Evolutionary conservation across 148 eudicot species (phyloP).

Genomic region (Talinum fruticosum): DNA sequence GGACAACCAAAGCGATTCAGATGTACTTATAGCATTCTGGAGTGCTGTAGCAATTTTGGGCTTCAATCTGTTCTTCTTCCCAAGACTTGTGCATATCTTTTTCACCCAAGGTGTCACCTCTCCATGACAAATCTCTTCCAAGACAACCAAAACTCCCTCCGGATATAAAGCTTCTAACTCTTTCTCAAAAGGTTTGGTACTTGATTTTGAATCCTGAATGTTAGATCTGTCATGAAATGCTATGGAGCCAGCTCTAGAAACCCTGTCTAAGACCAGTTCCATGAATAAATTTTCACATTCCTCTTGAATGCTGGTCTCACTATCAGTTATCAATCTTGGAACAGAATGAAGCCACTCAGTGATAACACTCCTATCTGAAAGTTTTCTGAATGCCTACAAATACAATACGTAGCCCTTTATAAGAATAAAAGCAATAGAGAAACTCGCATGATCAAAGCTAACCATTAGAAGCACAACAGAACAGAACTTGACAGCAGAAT

Average conservation of each 20-base stretch:
- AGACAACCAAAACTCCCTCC: constrained; percentile 58
- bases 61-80: constrained; percentile 74
- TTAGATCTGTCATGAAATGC: constrained; percentile 13
- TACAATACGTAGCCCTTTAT: constrained; percentile 11
- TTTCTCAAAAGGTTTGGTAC: constrained; percentile 29
- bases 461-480: constrained; percentile 3
- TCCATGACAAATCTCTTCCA: constrained; percentile 68
- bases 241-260: constrained; percentile 57
- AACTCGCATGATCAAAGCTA: background rate
- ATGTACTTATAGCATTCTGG: constrained; percentile 66
- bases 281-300: constrained; percentile 84
- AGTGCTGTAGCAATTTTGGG: constrained; percentile 64
- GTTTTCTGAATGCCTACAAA: constrained; percentile 71
- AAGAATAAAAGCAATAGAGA: constrained; percentile 11
- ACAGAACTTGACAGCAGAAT: background rate
- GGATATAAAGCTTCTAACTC: constrained; percentile 46
- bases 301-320: constrained; percentile 94
- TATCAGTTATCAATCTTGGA: constrained; percentile 79
- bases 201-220: constrained; percentile 24
- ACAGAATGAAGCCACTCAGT: constrained; percentile 92
- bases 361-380: constrained; percentile 48
- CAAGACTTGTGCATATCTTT: constrained; percentile 77
- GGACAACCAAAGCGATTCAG: constrained; percentile 71
- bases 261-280: constrained; percentile 72
- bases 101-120: constrained; percentile 91